Evolutionary conservation across 2,329 filamentous ascomycete genomes (phyloP).

Genomic region (Talaromyces sp.): DNA sequence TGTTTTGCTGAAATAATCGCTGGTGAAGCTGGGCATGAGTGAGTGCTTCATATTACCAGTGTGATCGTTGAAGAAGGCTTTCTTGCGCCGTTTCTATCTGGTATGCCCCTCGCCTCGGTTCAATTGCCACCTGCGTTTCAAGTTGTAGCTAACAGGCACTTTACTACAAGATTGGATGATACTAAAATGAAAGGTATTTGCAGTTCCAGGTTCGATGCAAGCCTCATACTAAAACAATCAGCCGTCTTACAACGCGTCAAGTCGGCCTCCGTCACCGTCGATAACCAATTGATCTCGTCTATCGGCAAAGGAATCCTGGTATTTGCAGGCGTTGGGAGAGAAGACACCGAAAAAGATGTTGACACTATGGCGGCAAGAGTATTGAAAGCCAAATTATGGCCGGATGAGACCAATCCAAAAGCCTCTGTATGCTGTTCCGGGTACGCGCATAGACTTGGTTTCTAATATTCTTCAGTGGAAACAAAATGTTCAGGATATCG

Average conservation of each 20-base stretch:
- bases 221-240: neutral
- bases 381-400: conserved; percentile 86
- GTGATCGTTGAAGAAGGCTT: conserved; percentile 1
- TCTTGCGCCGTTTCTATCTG: neutral
- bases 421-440: neutral
- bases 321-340: conserved; percentile 83
- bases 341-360: conserved; percentile 84
- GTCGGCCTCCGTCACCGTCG: conserved; percentile 91
- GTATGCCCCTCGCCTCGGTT: neutral
- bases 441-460: neutral
- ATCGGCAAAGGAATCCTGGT: conserved; percentile 88
- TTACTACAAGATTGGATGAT: neutral
- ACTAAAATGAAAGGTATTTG: conserved; percentile 14
- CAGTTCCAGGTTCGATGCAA: too few relatives aligned
- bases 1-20: neutral
- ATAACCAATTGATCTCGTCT: conserved; percentile 80
- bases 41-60: neutral
- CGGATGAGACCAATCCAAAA: conserved; percentile 62
- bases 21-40: neutral
- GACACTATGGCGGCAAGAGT: conserved; percentile 80
- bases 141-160: neutral
- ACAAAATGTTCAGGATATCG: conserved; percentile 77
- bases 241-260: conserved; percentile 67
- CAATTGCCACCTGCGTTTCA: neutral
- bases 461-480: conserved; percentile 65